A percentile compares a stretch with the other conserved stretches of the same genome.
Conservation (phyloP, 257 asterid species). For the Linaria vulgaris region DNA sequence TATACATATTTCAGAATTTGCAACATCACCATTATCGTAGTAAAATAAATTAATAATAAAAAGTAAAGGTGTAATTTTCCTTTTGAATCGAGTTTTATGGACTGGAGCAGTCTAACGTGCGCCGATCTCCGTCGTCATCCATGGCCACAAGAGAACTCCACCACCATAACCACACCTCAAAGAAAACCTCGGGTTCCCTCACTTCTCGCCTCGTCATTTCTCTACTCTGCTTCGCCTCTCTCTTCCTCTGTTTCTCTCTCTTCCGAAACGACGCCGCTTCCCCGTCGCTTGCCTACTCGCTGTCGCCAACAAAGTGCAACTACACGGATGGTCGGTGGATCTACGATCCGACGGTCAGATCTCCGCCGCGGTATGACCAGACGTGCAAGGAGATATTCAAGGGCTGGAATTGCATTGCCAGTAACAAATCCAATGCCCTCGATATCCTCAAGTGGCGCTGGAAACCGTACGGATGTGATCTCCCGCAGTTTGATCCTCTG, state of each 20-base stretch:
- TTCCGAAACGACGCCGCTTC: conserved; percentile 39
- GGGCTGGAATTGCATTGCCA: conserved; percentile 94
- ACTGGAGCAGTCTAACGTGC: conserved; percentile 1
- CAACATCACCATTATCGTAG: too few relatives aligned
- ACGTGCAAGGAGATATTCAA: conserved; percentile 92
- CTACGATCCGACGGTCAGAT: conserved; percentile 51
- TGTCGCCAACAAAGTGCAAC: conserved; percentile 40
- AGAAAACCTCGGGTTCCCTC: conserved; percentile 37
- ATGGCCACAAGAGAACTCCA: conserved; percentile 58
- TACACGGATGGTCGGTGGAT: conserved; percentile 79
- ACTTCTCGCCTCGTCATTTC: conserved; percentile 44
- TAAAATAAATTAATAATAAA: too few relatives aligned
- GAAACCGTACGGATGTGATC: conserved; percentile 81
- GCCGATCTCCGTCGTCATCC: conserved; percentile 23
- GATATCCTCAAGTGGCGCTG: conserved; percentile 85
- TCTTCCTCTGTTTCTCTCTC: conserved; percentile 60
- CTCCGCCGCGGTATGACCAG: conserved; percentile 71
- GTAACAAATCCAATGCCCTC: conserved; percentile 68
- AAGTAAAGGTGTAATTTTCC: too few relatives aligned
- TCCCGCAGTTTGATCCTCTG: conserved; percentile 69
- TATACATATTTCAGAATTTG: too few relatives aligned
- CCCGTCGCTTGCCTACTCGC: conserved; percentile 29
- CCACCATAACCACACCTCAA: conserved; percentile 36
- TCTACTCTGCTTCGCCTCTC: conserved; percentile 53
- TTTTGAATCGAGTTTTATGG: too few relatives aligned